Base-by-base conservation (phyloP, 2,329 filamentous ascomycete genomes). In the Hypoxylon sp. region DNA sequence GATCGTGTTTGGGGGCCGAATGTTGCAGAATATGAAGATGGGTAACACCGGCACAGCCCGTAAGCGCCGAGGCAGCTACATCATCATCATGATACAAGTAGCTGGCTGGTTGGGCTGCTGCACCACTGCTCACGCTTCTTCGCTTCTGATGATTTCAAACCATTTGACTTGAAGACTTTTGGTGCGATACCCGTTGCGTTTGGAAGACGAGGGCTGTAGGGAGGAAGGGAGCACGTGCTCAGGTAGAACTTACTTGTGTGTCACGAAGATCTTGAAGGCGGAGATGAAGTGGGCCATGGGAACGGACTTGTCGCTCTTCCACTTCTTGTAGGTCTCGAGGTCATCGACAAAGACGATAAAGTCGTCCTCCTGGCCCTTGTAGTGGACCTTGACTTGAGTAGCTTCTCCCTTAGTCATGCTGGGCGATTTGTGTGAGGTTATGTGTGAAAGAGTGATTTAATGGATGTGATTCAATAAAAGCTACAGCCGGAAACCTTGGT, bases 191-290 rank as follows among this genome's bases (percentile, higher is more conserved):
- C 19, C 34, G 34, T 53, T 53, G 25, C 48, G 17, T 13, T 50
- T n/a, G n/a, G 17, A n/a, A 30, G 21, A 19, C 36, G 25, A 43
- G 13, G 48, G 32, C 14, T 32, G 23, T 49, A 28, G 46, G 52
- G 28, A 52, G 25, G 34, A 59, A 19, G 45, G 46, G 59, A 61
- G n/a, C 23, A 65, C 17, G 55, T 60, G 63, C 61, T 45, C 1
- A 23, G 17, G 36, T 14, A 58, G 65, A 71, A 84, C 92, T 83
- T 86, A 98, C 94, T 91, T 92, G 84, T 97, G 92, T 36, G 94
- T 97, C 46, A 91, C 84, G 77, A 97, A 97, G 77, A 99, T 86
- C 86, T 97, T 93, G 86, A 93, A 98, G 6, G 91, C 87, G 64
- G 90, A 93, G 61, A 98, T 87, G 62, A 99, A 94, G 76, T 98